Evolutionary conservation across 257 asterid genomes (phyloP), one percentile per base, ranked within the genome.

Genomic region (Vinca minor): DNA sequence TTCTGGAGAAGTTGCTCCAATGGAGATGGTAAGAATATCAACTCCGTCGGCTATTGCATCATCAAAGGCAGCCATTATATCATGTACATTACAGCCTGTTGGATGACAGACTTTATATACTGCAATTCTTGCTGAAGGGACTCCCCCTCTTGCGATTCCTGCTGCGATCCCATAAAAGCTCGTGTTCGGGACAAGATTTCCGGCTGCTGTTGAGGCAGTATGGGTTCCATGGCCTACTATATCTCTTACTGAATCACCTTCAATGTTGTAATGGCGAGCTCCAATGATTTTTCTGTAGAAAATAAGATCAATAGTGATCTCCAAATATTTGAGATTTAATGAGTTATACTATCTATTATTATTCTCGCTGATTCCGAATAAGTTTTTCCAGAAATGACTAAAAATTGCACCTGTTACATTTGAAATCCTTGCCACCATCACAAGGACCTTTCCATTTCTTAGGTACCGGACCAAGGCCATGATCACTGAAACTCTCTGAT

Each of bases 31-130:
- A 8, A 82, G 73, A 58, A 78, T 76, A 32, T 78, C 84, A 0
- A 78, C 84, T 14, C 87, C 84, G 64, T 76, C 82, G 17, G 87
- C 81, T 39, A 78, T 78, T 10, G 84, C 84, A 76, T 81, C 84
- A 36, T 78, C 82, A 49, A 81, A 78, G 21, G 78, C 82, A 31
- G 82, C 81, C 3, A 82, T 17, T 32, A 82, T 41, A 8, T 6
- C 63, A 0, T 3, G 13, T 0, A 46, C 38, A 4, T 3, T 0
- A 50, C 82, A 69, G 0, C 62, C 74, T 0, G 0, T 0, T 0
- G 0, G 0, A 3, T 9, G 1, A 42, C 84, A 82, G 4, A 42
- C 77, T 36, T 69, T 73, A 45, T 82, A 78, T 3, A 32, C 75
- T 28, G 84, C 78, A 35, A 78, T 59, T 39, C 82, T 71, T 50